phyloP scores from a whole-genome alignment of 768 basidiomycete genomes.

The Naganishia vaughanmartiniae region DNA sequence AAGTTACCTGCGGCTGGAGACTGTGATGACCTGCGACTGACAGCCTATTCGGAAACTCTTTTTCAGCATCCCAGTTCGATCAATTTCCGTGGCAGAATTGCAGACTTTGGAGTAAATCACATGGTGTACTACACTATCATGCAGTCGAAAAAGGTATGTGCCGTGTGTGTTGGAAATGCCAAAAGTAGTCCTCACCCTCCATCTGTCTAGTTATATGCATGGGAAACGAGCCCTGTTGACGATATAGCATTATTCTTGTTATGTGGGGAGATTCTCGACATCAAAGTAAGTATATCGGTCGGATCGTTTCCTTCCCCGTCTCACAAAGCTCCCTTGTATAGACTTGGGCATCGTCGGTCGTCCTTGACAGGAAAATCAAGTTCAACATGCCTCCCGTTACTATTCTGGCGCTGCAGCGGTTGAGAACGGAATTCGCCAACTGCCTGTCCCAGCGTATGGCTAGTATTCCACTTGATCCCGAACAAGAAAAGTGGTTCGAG shows the following conservation, averaged over 20 bases:
- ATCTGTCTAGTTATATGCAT: slow-evolving; percentile 53
- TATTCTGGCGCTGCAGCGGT: slow-evolving; percentile 72
- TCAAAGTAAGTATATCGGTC: slow-evolving; percentile 61
- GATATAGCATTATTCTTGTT: slow-evolving; percentile 75
- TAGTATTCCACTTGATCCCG: slow-evolving; percentile 60
- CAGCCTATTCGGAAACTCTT: background rate
- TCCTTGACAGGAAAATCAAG: slow-evolving; percentile 81
- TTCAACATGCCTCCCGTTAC: slow-evolving; percentile 69
- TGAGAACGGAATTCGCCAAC: slow-evolving; percentile 64
- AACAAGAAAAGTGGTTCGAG: slow-evolving; percentile 71
- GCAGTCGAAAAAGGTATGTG: slow-evolving; percentile 80
- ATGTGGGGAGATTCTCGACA: slow-evolving; percentile 79
- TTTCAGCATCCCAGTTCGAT: slow-evolving; percentile 77
- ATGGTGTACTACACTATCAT: slow-evolving; percentile 84
- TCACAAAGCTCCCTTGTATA: slow-evolving; percentile 46
- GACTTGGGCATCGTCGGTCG: slow-evolving; percentile 68
- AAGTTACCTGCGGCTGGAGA: slow-evolving; percentile 25
- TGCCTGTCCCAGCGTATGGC: slow-evolving; percentile 65
- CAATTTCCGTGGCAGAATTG: slow-evolving; percentile 69
- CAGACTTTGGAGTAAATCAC: slow-evolving; percentile 72
- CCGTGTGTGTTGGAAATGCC: background rate
- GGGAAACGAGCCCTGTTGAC: slow-evolving; percentile 89
- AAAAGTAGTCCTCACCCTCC: background rate
- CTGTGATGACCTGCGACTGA: background rate
- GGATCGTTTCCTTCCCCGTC: background rate